These are phyloP conservation scores for Raphanus sativus DNA, from an alignment of 345 rosid genomes.

Conservation along the genomic window DNA sequence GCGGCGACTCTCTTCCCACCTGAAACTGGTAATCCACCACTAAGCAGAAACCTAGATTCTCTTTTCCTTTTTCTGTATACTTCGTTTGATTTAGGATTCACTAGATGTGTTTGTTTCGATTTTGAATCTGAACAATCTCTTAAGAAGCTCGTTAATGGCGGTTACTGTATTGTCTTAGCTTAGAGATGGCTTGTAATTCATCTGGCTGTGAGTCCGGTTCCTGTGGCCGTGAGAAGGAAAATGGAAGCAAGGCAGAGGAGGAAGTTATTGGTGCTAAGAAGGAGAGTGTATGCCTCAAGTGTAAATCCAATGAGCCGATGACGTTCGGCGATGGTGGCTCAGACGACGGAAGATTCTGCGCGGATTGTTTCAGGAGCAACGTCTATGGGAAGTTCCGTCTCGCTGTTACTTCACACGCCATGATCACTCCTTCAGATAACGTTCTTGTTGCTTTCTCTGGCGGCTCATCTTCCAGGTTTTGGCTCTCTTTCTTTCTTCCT, in stretches of 20 bases:
- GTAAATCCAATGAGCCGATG: slow-evolving; percentile 62
- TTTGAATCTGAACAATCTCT: slow-evolving; percentile 8
- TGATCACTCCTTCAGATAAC: slow-evolving; percentile 87
- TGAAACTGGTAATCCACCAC: slow-evolving; percentile 13
- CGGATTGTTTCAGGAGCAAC: slow-evolving; percentile 73
- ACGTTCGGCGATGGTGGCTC: slow-evolving; percentile 42
- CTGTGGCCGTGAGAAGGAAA: slow-evolving; percentile 36
- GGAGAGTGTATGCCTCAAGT: slow-evolving; percentile 59
- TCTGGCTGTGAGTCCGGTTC: slow-evolving; percentile 63
- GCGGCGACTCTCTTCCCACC: not conserved
- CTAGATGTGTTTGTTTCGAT: not conserved
- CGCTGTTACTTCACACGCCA: slow-evolving; percentile 74
- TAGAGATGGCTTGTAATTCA: slow-evolving; percentile 63
- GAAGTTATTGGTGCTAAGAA: not conserved
- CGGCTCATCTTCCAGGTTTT: slow-evolving; percentile 76
- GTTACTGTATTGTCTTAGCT: no score
- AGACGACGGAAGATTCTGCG: slow-evolving; percentile 58
- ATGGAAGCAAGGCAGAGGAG: slow-evolving; percentile 34
- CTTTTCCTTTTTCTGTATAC: not conserved
- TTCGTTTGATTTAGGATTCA: not conserved
- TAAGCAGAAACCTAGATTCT: not conserved
- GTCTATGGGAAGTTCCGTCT: slow-evolving; percentile 82
- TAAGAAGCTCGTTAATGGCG: not conserved
- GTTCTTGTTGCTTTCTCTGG: slow-evolving; percentile 96
- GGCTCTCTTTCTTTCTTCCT: not conserved